Percentiles rank a stretch among this genome's conserved stretches.
Conservation (phyloP, 805 yeast species). For the Saccharomycopsis microspora region DNA sequence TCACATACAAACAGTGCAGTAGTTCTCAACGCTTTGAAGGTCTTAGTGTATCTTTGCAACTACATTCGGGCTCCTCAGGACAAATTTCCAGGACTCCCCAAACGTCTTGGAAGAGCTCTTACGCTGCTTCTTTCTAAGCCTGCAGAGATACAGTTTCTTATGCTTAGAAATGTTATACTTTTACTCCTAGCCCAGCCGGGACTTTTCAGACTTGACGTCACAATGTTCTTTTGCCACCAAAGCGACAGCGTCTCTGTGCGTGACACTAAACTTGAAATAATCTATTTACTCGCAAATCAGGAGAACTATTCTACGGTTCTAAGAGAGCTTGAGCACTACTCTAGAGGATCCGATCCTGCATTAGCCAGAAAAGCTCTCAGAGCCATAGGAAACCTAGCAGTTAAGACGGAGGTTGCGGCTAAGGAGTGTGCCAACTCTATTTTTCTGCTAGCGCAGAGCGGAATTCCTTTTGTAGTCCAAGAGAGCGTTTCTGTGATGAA, state of each 20-base stretch:
- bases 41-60: slow-evolving; percentile 60
- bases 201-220: slow-evolving; percentile 51
- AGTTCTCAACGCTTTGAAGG: slow-evolving; percentile 63
- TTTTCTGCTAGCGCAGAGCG: slow-evolving; percentile 46
- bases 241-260: slow-evolving; percentile 83
- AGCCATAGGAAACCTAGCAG: slow-evolving; percentile 82
- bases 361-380: slow-evolving; percentile 81
- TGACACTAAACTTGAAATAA: slow-evolving; percentile 81
- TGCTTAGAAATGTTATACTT: slow-evolving; percentile 68
- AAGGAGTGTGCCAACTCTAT: slow-evolving; percentile 46
- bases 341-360: slow-evolving; percentile 73
- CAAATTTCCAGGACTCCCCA: slow-evolving; percentile 41
- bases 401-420: slow-evolving; percentile 37
- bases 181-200: slow-evolving; percentile 55
- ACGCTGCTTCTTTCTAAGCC: slow-evolving; percentile 62
- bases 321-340: slow-evolving; percentile 72
- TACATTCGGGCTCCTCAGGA: slow-evolving; percentile 48
- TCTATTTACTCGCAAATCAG: slow-evolving; percentile 65
- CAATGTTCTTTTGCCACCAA: slow-evolving; percentile 68
- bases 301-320: slow-evolving; percentile 48
- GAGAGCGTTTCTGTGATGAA: slow-evolving; percentile 68
- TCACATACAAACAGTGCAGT: slow-evolving; percentile 78
- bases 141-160: slow-evolving; percentile 72
- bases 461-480: slow-evolving; percentile 63
- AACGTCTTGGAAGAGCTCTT: slow-evolving; percentile 56